Base-by-base conservation (phyloP, 1,139 yeast genomes). In the Insectozyma bohioensis region DNA sequence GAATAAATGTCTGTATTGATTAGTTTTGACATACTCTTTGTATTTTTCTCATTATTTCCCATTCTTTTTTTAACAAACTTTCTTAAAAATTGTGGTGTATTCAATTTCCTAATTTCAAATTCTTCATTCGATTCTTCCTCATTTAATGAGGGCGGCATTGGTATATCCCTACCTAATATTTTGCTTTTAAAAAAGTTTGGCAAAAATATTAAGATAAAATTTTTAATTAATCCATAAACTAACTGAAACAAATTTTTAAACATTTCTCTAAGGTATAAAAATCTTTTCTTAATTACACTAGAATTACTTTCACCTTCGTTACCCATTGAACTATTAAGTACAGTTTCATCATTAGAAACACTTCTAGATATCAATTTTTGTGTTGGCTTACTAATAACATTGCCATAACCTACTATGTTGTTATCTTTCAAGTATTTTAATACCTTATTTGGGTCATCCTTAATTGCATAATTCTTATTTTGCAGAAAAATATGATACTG, bases 361-460 rank as follows among this genome's bases (percentile, higher is more conserved):
- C 33, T 39, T 5, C 54, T 60, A 4, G 54, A 35, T 5, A 63
- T 49, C 28, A 62, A 40, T n/a, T 52, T 39, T 33, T 45, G 48
- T 0, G 61, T 43, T 0, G 72, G 70, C 9, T 50, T 48, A 11
- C 42, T 28, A 22, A 67, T 56, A 17, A 67, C 36, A 38, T 67
- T 64, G 3, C 49, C 57, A 39, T 68, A 67, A 0, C 72, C 72
- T 9, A 43, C 36, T 8, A 45, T 34, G 4, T 41, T 36, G 23
- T 50, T 44, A 8, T 48, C 47, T 22, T 42, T 43, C 13, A 58
- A 40, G 26, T 45, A 54, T 2, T 37, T 28, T 13, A 48, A 32
- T 4, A 50, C 36, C 13, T 36, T 39, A 9, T 14, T n/a, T n/a
- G 12, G 31, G n/a, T n/a, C n/a, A n/a, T n/a, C n/a, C n/a, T n/a